Base-by-base conservation (phyloP, 2,329 filamentous ascomycete genomes). In the Mycocentrospora acerina region DNA sequence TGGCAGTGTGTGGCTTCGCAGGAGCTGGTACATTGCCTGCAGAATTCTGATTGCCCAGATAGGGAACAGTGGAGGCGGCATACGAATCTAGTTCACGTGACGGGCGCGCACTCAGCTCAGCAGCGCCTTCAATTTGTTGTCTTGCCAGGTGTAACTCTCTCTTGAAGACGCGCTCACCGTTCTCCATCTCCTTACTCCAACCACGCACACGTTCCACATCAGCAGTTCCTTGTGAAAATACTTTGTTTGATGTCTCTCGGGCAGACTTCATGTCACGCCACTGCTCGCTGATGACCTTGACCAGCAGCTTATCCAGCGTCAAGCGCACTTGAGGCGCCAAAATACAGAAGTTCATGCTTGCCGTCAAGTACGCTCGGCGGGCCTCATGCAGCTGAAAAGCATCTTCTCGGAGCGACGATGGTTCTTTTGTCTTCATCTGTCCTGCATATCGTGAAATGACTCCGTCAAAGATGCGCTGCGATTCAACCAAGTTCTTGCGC, bases 381-480 rank as follows among this genome's bases (percentile, higher is more conserved):
- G 88, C 87, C 72, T 97, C 93, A 63, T 95, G 93, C 25, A 97
- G 81, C 62, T 93, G 85, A 59, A 98, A 98, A 1, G 93, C 93
- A 68, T 98, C 93, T 67, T 98, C 93, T 44, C 93, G 80, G 39
- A 98, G 74, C 1, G 90, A 81, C 0, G 90, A 96, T 0, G 91
- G 81, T 67, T 98, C 93, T 69, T 97, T 98, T 5, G 88, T 85
- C 73, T 96, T 97, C 51, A 84, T 86, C 68, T 96, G 90, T 3
- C 80, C 76, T 4, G 90, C 79, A 61, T 95, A 97, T 42, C 90
- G 82, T 15, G 87, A 81, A 41, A 96, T 78, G 3, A 87, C 82
- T 37, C 80, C 79, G 64, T 98, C 93, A 59, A 90, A 95, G 3
- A 80, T 79, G 68, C 89, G 88, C 68, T 98, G 93, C 0, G 88